Percentiles rank a stretch among this genome's conserved stretches.
phyloP scores from a whole-genome alignment of 2,329 filamentous ascomycete species.

The Aspergillus neotritici region DNA sequence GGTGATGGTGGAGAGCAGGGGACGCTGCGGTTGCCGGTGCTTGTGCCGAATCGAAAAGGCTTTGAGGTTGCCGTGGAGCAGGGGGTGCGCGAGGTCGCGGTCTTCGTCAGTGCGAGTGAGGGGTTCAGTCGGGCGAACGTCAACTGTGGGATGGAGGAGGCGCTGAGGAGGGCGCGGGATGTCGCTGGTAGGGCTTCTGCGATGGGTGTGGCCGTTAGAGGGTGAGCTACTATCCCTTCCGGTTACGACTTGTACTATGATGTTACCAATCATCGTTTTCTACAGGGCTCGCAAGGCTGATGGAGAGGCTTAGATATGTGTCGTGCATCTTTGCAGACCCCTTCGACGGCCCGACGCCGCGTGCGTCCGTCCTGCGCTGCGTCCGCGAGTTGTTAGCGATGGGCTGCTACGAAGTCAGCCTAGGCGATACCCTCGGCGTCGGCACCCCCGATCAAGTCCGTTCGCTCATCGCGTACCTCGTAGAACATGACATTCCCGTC shows the following conservation, averaged over 20 bases:
- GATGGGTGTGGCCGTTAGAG: slow-evolving; percentile 30
- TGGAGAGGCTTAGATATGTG: slow-evolving; percentile 21
- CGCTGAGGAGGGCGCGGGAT: slow-evolving; percentile 27
- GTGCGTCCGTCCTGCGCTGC: slow-evolving; percentile 46
- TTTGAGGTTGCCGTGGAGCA: too few species aligned
- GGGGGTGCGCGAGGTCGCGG: too few species aligned
- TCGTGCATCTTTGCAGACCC: slow-evolving; percentile 42
- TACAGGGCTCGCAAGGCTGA: background rate
- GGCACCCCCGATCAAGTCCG: slow-evolving; percentile 53
- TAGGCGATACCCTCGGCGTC: slow-evolving; percentile 88
- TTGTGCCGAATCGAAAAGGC: too few species aligned
- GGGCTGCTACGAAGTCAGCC: slow-evolving; percentile 83
- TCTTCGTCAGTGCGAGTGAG: too few species aligned
- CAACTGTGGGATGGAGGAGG: slow-evolving; percentile 24
- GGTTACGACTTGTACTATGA: background rate
- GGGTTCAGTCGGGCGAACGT: too few species aligned
- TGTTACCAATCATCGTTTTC: too few species aligned
- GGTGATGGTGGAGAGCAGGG: too few species aligned
- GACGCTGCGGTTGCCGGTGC: too few species aligned
- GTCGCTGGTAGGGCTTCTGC: slow-evolving; percentile 27
- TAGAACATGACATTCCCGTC: slow-evolving; percentile 53
- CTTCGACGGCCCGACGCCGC: slow-evolving; percentile 50
- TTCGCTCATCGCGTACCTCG: slow-evolving; percentile 29
- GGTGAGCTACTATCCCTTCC: slow-evolving; percentile 16
- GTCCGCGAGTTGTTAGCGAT: slow-evolving; percentile 66